Evolutionary conservation across 805 yeast species (phyloP), one percentile per base, ranked within the genome.

Genomic region (Wickerhamomyces hampshirensis): DNA sequence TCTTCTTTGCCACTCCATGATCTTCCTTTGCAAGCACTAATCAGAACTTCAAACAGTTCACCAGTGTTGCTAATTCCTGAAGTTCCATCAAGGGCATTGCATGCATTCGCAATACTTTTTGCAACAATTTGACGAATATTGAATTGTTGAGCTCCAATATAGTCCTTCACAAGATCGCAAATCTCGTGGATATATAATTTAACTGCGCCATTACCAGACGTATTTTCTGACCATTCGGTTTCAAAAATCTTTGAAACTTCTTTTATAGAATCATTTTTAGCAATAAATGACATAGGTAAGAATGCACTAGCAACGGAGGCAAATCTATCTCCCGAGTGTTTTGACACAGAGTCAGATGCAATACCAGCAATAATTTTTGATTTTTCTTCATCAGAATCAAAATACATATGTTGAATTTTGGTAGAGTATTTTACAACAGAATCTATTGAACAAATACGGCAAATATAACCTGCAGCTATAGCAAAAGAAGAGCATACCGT

Each of bases 1-100:
- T 68, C 58, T 47, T 88, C 96, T 51, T 91, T 91, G 5, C 97
- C 98, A 12, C 70, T 69, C 93, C 96, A 91, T 8, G 91, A 73
- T 41, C 94, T 75, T 1, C 96, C 96, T 37, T 69, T 66, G 37
- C 79, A 68, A 0, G 94, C 76, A 19, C 68, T 69, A 13, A 84
- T 54, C 31, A 86, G 62, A 6, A 77, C 62, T 0, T 63, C 59
- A 39, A 84, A 73, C 13, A 86, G 55, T 13, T 48, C 55, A 3
- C 53, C 53, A 16, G 47, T 27, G 18, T 47, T 55, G 4, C 55
- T 43, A 4, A 54, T 42, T 1, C 54, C 43, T 3, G 46, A 43
- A 9, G 52, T 38, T 10, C 48, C 53, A 23, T 65, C 68, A 9
- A 80, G 57, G 4, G 67, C 61, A 35, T 66, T 64, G 40, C 82